Evolutionary conservation across 345 rosid species (phyloP).

Genomic region (Gossypioides kirkii): DNA sequence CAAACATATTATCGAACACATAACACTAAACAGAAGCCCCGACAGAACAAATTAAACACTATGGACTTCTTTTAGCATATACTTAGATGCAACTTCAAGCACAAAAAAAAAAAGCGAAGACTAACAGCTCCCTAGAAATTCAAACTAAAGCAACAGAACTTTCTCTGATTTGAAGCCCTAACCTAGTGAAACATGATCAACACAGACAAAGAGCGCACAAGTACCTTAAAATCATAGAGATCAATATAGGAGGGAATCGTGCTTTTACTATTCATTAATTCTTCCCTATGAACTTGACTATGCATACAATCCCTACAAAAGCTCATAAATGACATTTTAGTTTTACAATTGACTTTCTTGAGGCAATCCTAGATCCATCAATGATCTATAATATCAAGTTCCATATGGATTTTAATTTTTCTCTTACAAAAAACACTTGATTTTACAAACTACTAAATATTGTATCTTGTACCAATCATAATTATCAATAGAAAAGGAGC

Average conservation of each 20-base stretch:
- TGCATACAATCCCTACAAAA: neutral
- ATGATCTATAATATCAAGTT: neutral
- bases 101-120: neutral
- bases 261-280: neutral
- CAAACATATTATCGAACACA: neutral
- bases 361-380: neutral
- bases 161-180: neutral
- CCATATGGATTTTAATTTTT: neutral
- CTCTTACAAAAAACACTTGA: neutral
- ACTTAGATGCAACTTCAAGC: neutral
- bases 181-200: slow-evolving; percentile 4
- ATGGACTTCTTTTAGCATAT: neutral
- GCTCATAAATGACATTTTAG: neutral
- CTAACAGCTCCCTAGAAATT: neutral
- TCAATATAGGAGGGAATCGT: neutral
- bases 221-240: neutral
- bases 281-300: neutral
- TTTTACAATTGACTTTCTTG: neutral
- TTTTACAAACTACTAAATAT: neutral
- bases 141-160: neutral
- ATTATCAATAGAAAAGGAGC: neutral
- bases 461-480: neutral
- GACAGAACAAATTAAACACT: neutral
- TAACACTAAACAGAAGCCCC: neutral
- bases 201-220: neutral